phyloP scores from a whole-genome alignment of 1,284 basidiomycete genomes.

The Fomitopsis betulina region DNA sequence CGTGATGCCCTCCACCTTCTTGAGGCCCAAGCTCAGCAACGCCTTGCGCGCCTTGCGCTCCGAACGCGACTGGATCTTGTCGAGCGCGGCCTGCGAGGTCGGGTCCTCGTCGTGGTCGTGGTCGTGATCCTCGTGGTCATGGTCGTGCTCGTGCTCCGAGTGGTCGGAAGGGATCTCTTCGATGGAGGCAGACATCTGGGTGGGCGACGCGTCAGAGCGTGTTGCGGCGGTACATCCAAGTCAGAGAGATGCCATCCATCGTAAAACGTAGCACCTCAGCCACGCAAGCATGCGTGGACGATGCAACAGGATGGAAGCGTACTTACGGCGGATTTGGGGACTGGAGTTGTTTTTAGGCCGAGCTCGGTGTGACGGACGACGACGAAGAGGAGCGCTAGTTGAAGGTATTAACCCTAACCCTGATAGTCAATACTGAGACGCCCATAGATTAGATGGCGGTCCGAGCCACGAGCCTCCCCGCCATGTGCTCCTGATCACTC shows the following conservation, averaged over 20 bases:
- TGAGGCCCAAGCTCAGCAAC: slow-evolving; percentile 82
- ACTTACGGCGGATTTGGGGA: slow-evolving; percentile 19
- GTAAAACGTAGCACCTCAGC: background rate
- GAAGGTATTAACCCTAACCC: slow-evolving; percentile 8
- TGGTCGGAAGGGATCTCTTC: slow-evolving; percentile 81
- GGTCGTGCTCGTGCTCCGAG: slow-evolving; percentile 53
- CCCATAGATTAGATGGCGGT: background rate
- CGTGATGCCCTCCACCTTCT: slow-evolving; percentile 90
- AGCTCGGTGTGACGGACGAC: slow-evolving; percentile 34
- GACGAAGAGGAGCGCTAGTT: slow-evolving; percentile 14
- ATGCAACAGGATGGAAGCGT: background rate
- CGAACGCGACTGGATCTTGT: slow-evolving; percentile 90
- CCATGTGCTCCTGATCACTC: background rate
- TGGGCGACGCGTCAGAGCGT: slow-evolving; percentile 10
- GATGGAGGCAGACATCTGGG: slow-evolving; percentile 74
- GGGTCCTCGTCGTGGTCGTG: slow-evolving; percentile 71
- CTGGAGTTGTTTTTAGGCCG: slow-evolving; percentile 11
- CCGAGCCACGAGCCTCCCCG: background rate
- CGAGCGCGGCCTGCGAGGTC: slow-evolving; percentile 79
- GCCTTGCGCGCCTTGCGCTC: slow-evolving; percentile 93
- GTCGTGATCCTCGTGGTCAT: slow-evolving; percentile 48
- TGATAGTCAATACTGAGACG: background rate
- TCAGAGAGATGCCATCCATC: slow-evolving; percentile 26
- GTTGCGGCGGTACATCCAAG: slow-evolving; percentile 31
- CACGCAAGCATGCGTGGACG: background rate